phyloP scores from a whole-genome alignment of 176 grass and related monocot genomes.

The Zoysia japonica region DNA sequence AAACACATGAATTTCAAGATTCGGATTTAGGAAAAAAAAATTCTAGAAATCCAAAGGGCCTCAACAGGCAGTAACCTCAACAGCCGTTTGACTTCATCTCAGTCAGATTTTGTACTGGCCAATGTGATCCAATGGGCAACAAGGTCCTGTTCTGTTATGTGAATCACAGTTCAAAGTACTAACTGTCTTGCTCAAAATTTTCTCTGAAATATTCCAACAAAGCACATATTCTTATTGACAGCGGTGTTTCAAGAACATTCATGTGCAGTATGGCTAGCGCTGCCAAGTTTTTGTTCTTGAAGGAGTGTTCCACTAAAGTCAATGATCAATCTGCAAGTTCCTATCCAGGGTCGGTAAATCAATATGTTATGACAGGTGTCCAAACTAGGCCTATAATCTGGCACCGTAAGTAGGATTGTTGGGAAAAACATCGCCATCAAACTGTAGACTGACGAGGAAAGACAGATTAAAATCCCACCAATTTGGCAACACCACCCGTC shows the following conservation, averaged over 20 bases:
- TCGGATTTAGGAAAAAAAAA: too few species aligned
- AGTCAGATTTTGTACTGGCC: too few species aligned
- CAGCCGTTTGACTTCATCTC: too few species aligned
- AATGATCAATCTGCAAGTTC: not conserved
- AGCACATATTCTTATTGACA: not conserved
- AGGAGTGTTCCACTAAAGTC: not conserved
- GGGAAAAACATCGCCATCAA: not conserved
- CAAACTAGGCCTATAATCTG: not conserved
- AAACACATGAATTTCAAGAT: too few species aligned
- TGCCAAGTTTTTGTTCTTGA: not conserved
- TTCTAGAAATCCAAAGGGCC: too few species aligned
- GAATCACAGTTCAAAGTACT: not conserved
- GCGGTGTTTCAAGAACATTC: not conserved
- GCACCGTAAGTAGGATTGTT: not conserved
- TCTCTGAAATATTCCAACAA: not conserved
- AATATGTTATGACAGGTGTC: not conserved
- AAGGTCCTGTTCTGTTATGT: not conserved
- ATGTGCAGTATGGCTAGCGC: not conserved
- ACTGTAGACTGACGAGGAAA: not conserved
- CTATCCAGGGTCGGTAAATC: not conserved
- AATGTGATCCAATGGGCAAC: not conserved
- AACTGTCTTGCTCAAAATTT: not conserved
- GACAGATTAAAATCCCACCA: not conserved
- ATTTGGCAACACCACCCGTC: not conserved
- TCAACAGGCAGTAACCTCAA: too few species aligned